Conservation (phyloP, 306 rosid genomes). For the Luffa aegyptiaca region DNA sequence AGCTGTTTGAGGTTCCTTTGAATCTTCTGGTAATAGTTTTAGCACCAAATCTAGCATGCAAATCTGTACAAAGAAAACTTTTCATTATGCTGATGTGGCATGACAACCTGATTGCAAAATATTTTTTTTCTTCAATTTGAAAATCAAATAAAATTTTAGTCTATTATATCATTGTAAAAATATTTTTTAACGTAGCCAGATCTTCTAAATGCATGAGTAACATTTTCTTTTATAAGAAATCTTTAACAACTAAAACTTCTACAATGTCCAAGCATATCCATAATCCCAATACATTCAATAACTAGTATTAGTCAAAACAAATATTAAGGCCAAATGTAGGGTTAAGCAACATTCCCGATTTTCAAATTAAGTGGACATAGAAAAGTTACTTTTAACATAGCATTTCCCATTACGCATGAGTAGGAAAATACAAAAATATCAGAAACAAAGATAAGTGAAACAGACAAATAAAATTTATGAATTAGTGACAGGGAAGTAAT, state of each 20-base stretch:
- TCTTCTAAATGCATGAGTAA: not conserved
- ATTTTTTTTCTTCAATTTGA: conserved; percentile 1
- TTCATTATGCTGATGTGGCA: not conserved
- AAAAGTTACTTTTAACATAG: not conserved
- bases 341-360: not conserved
- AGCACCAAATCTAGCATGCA: conserved; percentile 81
- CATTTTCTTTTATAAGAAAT: not conserved
- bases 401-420: not conserved
- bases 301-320: not conserved
- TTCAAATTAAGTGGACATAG: not conserved
- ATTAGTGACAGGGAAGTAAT: conserved; percentile 12
- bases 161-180: not conserved
- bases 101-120: conserved; percentile 16
- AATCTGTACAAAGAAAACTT: conserved; percentile 47
- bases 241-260: not conserved
- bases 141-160: not conserved
- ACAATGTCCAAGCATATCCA: not conserved
- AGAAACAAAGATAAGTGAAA: not conserved
- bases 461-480: not conserved
- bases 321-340: not conserved
- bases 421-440: conserved; percentile 5
- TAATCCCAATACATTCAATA: not conserved
- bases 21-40: conserved; percentile 57
- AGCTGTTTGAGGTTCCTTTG: conserved; percentile 79
- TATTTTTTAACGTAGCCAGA: not conserved